Percentiles rank a stretch among this genome's conserved stretches.
Conservation (phyloP, 768 basidiomycete genomes). For the Amanita fuliginea region DNA sequence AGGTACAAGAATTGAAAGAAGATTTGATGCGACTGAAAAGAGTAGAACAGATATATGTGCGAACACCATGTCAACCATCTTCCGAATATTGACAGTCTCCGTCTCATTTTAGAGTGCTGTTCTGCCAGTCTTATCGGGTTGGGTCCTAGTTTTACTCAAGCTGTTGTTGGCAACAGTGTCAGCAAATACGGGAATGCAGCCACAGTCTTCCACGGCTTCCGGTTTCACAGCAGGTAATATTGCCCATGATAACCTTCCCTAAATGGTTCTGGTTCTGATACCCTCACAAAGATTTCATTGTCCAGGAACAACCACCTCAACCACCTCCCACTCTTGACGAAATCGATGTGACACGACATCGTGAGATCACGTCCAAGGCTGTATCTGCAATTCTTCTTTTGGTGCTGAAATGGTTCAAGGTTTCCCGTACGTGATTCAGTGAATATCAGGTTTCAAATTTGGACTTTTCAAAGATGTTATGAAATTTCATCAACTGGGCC, state of each 20-base stretch:
- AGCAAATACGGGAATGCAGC: slow-evolving; percentile 56
- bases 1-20: slow-evolving; percentile 56
- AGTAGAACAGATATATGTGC: slow-evolving; percentile 89
- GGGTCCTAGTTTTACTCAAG: slow-evolving; percentile 91
- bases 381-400: slow-evolving; percentile 90
- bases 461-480: slow-evolving; percentile 61
- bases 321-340: slow-evolving; percentile 80
- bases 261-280: slow-evolving; percentile 27
- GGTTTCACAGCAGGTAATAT: slow-evolving; percentile 54
- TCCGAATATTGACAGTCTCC: neutral
- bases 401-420: slow-evolving; percentile 96
- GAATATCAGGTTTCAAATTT: neutral
- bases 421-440: slow-evolving; percentile 66
- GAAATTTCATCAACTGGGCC: slow-evolving; percentile 98
- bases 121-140: slow-evolving; percentile 75
- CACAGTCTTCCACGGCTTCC: slow-evolving; percentile 57
- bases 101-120: slow-evolving; percentile 58
- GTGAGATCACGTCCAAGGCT: slow-evolving; percentile 95
- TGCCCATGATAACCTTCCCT: slow-evolving; percentile 30
- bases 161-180: slow-evolving; percentile 89
- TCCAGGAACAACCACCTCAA: slow-evolving; percentile 46
- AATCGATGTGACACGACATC: slow-evolving; percentile 86
- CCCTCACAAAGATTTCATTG: slow-evolving; percentile 21
- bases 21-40: slow-evolving; percentile 82
- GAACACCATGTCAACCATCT: slow-evolving; percentile 14